These are phyloP conservation scores for Pseudogymnoascus sp. DNA, from an alignment of 2,329 filamentous ascomycete genomes.

Conservation along the genomic window DNA sequence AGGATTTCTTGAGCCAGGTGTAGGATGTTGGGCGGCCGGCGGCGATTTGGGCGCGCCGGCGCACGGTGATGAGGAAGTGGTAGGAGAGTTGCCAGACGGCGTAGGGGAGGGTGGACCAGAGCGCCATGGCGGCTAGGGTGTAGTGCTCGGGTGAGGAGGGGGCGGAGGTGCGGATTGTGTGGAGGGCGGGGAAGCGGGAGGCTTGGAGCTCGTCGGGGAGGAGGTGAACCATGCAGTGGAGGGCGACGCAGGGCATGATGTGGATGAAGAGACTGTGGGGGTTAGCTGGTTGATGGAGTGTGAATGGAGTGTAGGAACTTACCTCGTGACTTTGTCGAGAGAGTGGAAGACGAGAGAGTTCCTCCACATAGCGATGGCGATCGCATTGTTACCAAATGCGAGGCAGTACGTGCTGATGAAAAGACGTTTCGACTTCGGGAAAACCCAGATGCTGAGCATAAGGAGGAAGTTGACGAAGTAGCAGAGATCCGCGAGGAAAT, in stretches of 20 bases:
- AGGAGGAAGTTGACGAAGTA: constrained; percentile 94
- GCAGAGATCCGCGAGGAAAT: constrained; percentile 94
- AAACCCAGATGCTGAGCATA: constrained; percentile 78
- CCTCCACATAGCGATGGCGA: constrained; percentile 98
- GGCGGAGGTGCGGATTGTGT: constrained; percentile 63
- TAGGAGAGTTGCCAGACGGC: constrained; percentile 87
- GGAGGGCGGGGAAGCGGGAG: constrained; percentile 74
- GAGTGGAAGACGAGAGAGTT: constrained; percentile 98
- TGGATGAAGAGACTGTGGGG: constrained; percentile 79
- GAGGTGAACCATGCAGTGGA: constrained; percentile 89
- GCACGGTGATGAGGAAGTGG: constrained; percentile 91
- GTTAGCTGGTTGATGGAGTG: background rate
- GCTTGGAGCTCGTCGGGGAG: constrained; percentile 58
- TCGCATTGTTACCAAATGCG: constrained; percentile 91
- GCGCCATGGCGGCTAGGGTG: constrained; percentile 73
- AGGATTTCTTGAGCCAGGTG: constrained; percentile 90
- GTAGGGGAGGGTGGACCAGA: constrained; percentile 92
- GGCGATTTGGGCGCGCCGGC: constrained; percentile 90
- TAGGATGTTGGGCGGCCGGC: constrained; percentile 94
- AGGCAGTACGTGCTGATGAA: constrained; percentile 91
- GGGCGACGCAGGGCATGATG: constrained; percentile 92
- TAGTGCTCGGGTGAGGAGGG: constrained; percentile 75
- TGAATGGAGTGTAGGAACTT: constrained; percentile 20
- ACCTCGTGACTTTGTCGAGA: constrained; percentile 92
- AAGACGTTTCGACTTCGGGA: constrained; percentile 81